These are phyloP conservation scores for Nidula niveotomentosa DNA, from an alignment of 1,284 basidiomycete species.

Conservation along the genomic window DNA sequence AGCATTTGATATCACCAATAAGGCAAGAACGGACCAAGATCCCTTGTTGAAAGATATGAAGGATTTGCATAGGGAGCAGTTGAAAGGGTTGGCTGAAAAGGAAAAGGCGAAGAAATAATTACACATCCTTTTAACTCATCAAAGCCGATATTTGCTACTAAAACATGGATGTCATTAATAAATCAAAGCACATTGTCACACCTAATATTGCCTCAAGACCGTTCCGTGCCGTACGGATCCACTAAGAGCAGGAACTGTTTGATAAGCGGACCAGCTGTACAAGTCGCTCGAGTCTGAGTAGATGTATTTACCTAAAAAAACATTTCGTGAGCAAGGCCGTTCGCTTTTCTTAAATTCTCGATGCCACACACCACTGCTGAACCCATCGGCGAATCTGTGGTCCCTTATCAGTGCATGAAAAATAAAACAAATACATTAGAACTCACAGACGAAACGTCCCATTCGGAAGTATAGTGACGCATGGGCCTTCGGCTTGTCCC, in stretches of 20 bases:
- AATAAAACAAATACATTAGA: not conserved
- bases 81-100: no score
- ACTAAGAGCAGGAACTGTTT: not conserved
- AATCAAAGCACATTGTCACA: no score
- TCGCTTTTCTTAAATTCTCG: not conserved
- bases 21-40: no score
- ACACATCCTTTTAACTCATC: no score
- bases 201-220: not conserved
- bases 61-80: no score
- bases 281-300: not conserved
- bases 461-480: constrained; percentile 26
- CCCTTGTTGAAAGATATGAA: no score
- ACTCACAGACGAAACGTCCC: constrained; percentile 28
- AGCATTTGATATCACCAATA: no score
- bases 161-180: no score
- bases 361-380: constrained; percentile 17
- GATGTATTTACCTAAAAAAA: not conserved
- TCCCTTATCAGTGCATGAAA: not conserved
- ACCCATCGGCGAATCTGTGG: constrained; percentile 28
- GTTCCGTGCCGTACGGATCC: not conserved
- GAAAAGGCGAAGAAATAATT: no score
- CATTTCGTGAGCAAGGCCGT: not conserved
- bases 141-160: no score
- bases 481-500: constrained; percentile 32
- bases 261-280: not conserved